Conservation (phyloP, 768 basidiomycete species). For the Infundibulicybe gibba region DNA sequence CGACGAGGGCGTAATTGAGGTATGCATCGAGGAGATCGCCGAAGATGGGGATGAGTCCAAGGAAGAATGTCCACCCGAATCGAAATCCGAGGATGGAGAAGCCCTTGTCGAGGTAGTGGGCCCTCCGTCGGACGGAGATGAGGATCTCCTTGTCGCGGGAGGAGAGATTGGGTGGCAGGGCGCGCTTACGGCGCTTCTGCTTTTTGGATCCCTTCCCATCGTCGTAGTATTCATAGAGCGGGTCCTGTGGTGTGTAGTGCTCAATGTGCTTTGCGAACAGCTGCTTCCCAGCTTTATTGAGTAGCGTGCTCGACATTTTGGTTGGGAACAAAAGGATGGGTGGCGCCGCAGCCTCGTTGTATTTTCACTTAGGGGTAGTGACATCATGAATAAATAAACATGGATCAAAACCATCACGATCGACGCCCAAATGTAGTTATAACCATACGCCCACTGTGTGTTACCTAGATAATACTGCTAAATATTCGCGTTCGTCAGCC, state of each 20-base stretch:
- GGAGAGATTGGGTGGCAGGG: constrained; percentile 58
- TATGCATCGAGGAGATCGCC: constrained; percentile 51
- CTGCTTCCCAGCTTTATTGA: constrained; percentile 33
- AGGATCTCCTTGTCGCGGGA: constrained; percentile 60
- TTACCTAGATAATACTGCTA: too few species aligned
- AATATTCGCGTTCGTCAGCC: too few species aligned
- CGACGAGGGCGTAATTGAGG: constrained; percentile 61
- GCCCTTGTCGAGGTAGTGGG: constrained; percentile 71
- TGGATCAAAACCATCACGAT: too few species aligned
- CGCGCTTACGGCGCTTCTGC: constrained; percentile 44
- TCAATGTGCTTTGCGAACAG: constrained; percentile 51
- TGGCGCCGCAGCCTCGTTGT: too few species aligned
- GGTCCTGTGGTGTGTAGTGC: constrained; percentile 55
- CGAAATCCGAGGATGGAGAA: constrained; percentile 65
- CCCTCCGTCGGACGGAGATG: constrained; percentile 56
- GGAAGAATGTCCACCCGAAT: constrained; percentile 72
- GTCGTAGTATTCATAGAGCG: constrained; percentile 55
- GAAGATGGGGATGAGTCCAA: constrained; percentile 56
- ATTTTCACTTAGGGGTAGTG: too few species aligned
- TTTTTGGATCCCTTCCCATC: constrained; percentile 33
- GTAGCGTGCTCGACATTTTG: constrained; percentile 3
- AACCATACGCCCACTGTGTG: too few species aligned
- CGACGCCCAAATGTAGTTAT: too few species aligned
- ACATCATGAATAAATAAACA: too few species aligned
- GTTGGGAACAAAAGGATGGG: background rate